phyloP scores from a whole-genome alignment of 2,329 filamentous ascomycete species.

The Sporothrix humicola region DNA sequence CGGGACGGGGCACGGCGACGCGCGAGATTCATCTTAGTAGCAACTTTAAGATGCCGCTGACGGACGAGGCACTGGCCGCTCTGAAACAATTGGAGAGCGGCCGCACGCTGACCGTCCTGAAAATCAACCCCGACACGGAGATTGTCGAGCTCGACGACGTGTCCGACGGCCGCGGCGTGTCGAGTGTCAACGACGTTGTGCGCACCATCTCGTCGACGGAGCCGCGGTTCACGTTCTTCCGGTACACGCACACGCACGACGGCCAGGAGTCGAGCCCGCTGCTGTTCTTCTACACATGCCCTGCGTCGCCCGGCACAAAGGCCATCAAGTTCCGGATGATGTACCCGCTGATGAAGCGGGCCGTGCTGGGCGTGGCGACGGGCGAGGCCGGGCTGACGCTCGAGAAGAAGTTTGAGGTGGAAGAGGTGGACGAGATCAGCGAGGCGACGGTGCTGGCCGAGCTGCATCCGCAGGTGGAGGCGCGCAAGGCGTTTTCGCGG shows the following conservation, averaged over 20 bases:
- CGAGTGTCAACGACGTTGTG: conserved; percentile 64
- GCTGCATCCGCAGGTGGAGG: conserved; percentile 69
- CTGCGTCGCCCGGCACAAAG: conserved; percentile 66
- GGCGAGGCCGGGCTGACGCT: conserved; percentile 68
- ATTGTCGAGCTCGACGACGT: conserved; percentile 65
- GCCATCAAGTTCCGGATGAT: conserved; percentile 84
- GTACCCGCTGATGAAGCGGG: conserved; percentile 74
- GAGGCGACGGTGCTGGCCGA: conserved; percentile 69
- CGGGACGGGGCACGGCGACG: conserved; percentile 69
- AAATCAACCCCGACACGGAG: conserved; percentile 74
- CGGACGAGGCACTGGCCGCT: conserved; percentile 67
- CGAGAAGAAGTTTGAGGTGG: conserved; percentile 72
- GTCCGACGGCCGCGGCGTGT: conserved; percentile 48
- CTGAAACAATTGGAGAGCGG: conserved; percentile 62
- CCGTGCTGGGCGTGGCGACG: conserved; percentile 70
- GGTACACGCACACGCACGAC: conserved; percentile 64
- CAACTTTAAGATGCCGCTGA: conserved; percentile 62
- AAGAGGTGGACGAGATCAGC: conserved; percentile 72
- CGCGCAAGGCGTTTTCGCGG: conserved; percentile 72
- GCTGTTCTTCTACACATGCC: conserved; percentile 84
- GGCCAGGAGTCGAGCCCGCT: conserved; percentile 63
- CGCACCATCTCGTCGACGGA: conserved; percentile 67
- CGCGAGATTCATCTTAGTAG: conserved; percentile 65
- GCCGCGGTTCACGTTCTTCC: conserved; percentile 80
- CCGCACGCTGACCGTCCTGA: conserved; percentile 57